phyloP scores from a whole-genome alignment of 2,329 filamentous ascomycete genomes.

The Colletotrichum tropicicola region DNA sequence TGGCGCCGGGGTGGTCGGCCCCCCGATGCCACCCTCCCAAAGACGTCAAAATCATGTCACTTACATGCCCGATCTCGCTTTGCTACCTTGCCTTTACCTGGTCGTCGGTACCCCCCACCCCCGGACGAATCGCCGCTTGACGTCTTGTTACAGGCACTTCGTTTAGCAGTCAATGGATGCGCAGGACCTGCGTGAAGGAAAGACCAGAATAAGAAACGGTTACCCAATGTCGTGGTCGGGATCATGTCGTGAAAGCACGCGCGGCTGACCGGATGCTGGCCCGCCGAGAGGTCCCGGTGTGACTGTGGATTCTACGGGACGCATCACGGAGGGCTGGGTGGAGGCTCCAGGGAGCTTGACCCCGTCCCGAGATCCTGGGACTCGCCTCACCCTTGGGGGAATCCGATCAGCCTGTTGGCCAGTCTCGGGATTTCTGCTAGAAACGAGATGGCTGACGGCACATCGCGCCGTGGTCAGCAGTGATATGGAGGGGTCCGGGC shows the following conservation, averaged over 20 bases:
- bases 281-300: not conserved
- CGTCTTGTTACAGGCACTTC: not conserved
- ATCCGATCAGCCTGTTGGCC: not conserved
- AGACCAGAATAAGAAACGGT: not conserved
- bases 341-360: not conserved
- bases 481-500: not conserved
- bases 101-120: not conserved
- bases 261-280: not conserved
- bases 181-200: not conserved
- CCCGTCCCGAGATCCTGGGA: slow-evolving; percentile 4
- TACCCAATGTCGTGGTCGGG: not conserved
- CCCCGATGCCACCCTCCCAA: not conserved
- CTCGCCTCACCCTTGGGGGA: not conserved
- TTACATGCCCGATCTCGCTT: not conserved
- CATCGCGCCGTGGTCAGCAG: not conserved
- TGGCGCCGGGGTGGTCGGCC: not conserved
- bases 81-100: not conserved
- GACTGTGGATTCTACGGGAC: not conserved
- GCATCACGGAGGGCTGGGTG: not conserved
- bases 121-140: not conserved
- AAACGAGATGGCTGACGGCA: not conserved
- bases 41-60: not conserved
- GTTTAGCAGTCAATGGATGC: not conserved
- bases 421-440: not conserved
- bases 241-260: not conserved